A percentile compares a stretch with the other conserved stretches of the same genome.
Evolutionary conservation across 1,284 basidiomycete genomes (phyloP).

Genomic region (Ceratobasidium theobromae): DNA sequence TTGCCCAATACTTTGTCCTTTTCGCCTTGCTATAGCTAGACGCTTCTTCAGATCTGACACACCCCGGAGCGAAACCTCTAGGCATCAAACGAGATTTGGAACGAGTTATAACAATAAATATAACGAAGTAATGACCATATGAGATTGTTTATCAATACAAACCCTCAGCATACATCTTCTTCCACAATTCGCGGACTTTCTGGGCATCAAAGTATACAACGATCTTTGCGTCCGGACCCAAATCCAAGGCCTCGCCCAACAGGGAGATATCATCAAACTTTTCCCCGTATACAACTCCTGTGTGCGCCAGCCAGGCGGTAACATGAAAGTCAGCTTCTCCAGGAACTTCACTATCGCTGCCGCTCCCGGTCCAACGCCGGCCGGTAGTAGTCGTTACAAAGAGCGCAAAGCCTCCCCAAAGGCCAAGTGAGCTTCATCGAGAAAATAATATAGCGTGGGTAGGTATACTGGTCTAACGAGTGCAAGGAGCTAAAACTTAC

Average conservation of each 20-base stretch:
- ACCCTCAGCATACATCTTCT: constrained; percentile 57
- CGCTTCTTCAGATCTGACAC: no score
- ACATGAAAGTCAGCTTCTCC: constrained; percentile 60
- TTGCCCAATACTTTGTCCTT: no score
- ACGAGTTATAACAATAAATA: neutral
- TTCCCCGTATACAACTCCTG: constrained; percentile 39
- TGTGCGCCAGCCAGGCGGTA: constrained; percentile 54
- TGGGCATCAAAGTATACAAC: constrained; percentile 57
- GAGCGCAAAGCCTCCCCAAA: no score
- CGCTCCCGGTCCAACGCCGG: constrained; percentile 45
- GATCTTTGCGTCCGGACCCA: constrained; percentile 47
- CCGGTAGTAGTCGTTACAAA: no score
- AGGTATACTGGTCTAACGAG: no score
- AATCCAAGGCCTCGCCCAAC: constrained; percentile 47
- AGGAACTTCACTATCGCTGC: constrained; percentile 47
- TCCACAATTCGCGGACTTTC: constrained; percentile 66
- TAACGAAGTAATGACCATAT: no score
- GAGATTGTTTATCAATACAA: constrained; percentile 47
- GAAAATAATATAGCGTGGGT: no score
- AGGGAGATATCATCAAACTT: constrained; percentile 44
- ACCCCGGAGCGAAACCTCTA: no score
- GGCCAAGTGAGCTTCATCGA: no score
- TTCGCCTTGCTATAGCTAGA: no score
- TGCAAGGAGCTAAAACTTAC: no score
- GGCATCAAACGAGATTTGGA: no score